Evolutionary conservation across 2,329 filamentous ascomycete species (phyloP), one percentile per base, ranked within the genome.

Genomic region (Aureobasidium melanogenum): DNA sequence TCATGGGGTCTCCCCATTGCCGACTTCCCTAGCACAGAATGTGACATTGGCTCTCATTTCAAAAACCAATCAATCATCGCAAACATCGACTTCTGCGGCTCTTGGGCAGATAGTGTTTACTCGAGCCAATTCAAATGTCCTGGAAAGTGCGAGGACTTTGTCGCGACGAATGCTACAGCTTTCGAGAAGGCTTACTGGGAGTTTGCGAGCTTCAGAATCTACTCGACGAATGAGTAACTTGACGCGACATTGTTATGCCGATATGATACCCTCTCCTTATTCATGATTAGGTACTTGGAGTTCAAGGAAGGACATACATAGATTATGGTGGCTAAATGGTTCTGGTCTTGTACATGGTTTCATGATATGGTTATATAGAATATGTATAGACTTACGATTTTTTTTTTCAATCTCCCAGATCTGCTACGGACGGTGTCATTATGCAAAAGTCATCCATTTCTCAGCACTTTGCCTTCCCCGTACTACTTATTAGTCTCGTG

Each of bases 21-120:
- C 1, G 85, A 88, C 63, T 88, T 87, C 70, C 85, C 85, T 15
- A 78, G 75, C 66, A 88, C 85, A 0, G 71, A 81, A 48, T 88
- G 85, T 72, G 74, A 84, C 62, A 82, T 88, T 54, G 70, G 72
- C 6, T 75, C 73, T 4, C 83, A 87, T 67, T 88, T 88, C 70
- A 76, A 72, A 59, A 88, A 88, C 67, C 80, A 86, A 69, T 85
- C 82, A 65, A 87, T 88, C 66, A 79, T 88, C 64, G 79, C 79
- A 44, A 87, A 88, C 67, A 87, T 88, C 64, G 82, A 85, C 69
- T 72, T 88, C 8, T 88, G 85, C 65, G 86, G 85, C 0, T 71
- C 80, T 43, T 76, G 82, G 65, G 81, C 80, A 3, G 52, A 63
- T 5, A 66, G 67, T 56, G 70, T 69, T 51, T 76, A 76, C 62